Percentiles rank a stretch among this genome's conserved stretches.
Evolutionary conservation across 1,139 yeast genomes (phyloP).

Genomic region (Saccharomyces hybrid): DNA sequence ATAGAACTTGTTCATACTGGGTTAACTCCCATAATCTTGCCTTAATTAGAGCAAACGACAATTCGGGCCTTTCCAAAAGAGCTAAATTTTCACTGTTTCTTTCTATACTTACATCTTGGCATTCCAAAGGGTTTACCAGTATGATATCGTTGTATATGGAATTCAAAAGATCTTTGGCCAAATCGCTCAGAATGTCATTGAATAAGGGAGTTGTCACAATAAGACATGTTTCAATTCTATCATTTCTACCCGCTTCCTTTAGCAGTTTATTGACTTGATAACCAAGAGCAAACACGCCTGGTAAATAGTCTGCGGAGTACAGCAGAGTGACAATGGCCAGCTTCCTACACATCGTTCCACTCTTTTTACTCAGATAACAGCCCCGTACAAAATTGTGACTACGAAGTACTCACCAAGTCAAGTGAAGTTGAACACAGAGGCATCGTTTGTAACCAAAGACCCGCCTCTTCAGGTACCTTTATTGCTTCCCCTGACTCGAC

Average conservation of each 20-base stretch:
- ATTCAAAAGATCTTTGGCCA: conserved; percentile 14
- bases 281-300: conserved; percentile 69
- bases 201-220: conserved; percentile 20
- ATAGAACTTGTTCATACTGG: conserved; percentile 56
- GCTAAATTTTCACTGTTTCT: conserved; percentile 34
- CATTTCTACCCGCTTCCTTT: conserved; percentile 5
- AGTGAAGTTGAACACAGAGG: background rate
- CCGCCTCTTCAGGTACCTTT: background rate
- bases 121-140: conserved; percentile 25
- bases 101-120: conserved; percentile 19
- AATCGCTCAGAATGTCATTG: conserved; percentile 13
- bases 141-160: conserved; percentile 29
- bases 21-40: conserved; percentile 61
- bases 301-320: conserved; percentile 57
- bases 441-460: background rate
- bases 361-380: background rate
- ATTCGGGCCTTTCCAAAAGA: conserved; percentile 63
- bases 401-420: background rate
- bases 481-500: background rate
- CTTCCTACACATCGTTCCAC: background rate
- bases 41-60: conserved; percentile 64
- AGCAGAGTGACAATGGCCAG: conserved; percentile 60
- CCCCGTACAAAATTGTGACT: background rate
- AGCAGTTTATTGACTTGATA: conserved; percentile 18
- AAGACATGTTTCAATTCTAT: conserved; percentile 13